Conservation (phyloP, 345 rosid genomes). For the Camelina neglecta region DNA sequence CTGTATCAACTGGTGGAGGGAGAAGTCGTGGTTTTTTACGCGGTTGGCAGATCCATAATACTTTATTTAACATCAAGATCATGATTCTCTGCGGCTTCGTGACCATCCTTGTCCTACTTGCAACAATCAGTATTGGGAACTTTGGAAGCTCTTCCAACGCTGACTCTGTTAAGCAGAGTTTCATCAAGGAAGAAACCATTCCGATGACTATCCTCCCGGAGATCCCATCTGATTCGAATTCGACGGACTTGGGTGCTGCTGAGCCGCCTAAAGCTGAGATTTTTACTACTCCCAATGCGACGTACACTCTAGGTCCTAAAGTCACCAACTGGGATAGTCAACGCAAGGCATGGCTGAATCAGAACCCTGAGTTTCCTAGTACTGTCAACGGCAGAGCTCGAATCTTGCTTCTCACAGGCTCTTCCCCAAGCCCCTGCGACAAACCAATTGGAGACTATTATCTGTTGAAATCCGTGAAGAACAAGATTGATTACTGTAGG, state of each 20-base stretch:
- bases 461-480: conserved; percentile 80
- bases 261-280: conserved; percentile 56
- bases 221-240: conserved; percentile 62
- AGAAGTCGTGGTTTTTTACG: conserved; percentile 42
- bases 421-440: conserved; percentile 84
- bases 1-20: conserved; percentile 33
- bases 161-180: conserved; percentile 67
- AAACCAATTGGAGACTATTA: conserved; percentile 87
- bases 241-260: conserved; percentile 43
- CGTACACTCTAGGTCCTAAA: conserved; percentile 78
- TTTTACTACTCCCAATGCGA: conserved; percentile 48
- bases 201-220: conserved; percentile 57
- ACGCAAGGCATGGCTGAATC: conserved; percentile 74
- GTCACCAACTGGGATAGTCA: conserved; percentile 72
- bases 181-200: conserved; percentile 76
- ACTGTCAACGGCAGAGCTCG: conserved; percentile 69
- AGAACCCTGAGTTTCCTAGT: conserved; percentile 81
- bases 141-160: conserved; percentile 66
- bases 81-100: conserved; percentile 85
- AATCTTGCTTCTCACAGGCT: conserved; percentile 83
- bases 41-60: conserved; percentile 82
- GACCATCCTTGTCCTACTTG: conserved; percentile 85
- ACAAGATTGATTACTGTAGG: conserved; percentile 96
- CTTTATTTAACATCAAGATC: conserved; percentile 88
- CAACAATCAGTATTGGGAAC: conserved; percentile 75